Conservation (phyloP, 352 stramenopile species). For the Pythium rishiriense region DNA sequence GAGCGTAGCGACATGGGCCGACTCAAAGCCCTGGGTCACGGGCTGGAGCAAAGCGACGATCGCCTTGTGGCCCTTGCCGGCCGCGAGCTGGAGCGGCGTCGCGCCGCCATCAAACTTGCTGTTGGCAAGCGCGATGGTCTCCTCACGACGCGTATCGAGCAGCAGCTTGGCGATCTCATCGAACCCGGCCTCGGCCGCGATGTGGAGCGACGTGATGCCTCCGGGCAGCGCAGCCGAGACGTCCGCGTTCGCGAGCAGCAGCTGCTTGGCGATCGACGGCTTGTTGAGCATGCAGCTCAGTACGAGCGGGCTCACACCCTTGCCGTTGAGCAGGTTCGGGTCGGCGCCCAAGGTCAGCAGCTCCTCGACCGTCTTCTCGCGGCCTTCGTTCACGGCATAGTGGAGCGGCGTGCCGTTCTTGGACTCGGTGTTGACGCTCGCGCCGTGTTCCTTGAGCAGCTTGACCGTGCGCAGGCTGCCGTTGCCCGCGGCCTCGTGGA, state of each 20-base stretch:
- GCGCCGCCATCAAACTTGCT: constrained; percentile 55
- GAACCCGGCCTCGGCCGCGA: constrained; percentile 75
- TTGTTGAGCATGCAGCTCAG: constrained; percentile 82
- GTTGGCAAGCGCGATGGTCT: constrained; percentile 56
- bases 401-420: constrained; percentile 78
- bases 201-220: constrained; percentile 71
- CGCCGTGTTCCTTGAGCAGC: constrained; percentile 43
- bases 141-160: constrained; percentile 44
- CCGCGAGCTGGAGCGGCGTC: constrained; percentile 71
- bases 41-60: constrained; percentile 68
- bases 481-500: constrained; percentile 76
- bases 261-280: constrained; percentile 50
- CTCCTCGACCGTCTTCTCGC: constrained; percentile 72
- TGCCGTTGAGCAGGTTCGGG: constrained; percentile 61
- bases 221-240: constrained; percentile 55
- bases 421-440: constrained; percentile 55
- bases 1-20: constrained; percentile 48
- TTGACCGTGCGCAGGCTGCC: constrained; percentile 30
- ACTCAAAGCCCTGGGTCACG: constrained; percentile 62
- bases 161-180: constrained; percentile 61
- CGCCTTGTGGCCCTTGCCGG: constrained; percentile 67
- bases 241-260: constrained; percentile 53
- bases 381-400: constrained; percentile 80
- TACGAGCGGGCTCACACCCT: constrained; percentile 75
- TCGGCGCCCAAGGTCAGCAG: constrained; percentile 63